Evolutionary conservation across 139 green algal genomes (phyloP).

Genomic region (Chlorella sp.): DNA sequence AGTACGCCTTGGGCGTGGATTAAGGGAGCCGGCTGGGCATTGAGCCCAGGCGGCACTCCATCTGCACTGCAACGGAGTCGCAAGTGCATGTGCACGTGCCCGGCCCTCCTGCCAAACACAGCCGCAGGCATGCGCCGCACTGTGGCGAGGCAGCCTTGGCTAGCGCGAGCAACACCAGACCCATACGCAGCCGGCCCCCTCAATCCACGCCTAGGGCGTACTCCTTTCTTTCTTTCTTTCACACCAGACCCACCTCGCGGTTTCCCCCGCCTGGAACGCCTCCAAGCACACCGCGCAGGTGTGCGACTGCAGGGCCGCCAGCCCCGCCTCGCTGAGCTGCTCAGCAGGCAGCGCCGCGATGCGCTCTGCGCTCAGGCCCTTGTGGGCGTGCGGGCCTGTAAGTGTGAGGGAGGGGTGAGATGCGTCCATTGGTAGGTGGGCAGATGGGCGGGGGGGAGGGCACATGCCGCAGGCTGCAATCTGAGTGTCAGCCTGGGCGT

Average conservation of each 20-base stretch:
- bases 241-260: constrained; percentile 1
- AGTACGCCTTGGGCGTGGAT: no score
- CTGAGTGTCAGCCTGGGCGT: no score
- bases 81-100: neutral
- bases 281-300: constrained; percentile 3
- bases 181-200: no score
- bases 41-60: no score
- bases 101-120: no score
- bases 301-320: neutral
- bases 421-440: neutral
- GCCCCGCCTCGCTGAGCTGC: neutral
- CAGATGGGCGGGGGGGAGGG: neutral
- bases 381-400: constrained; percentile 5
- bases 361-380: neutral
- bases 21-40: no score
- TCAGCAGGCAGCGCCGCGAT: constrained; percentile 2
- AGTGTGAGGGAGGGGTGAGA: neutral
- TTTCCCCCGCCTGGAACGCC: neutral
- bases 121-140: no score
- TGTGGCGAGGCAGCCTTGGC: no score
- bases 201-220: no score
- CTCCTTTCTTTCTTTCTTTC: no score
- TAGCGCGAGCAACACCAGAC: no score
- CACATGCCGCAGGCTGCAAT: neutral
- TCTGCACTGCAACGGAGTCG: neutral